Evolutionary conservation across 352 stramenopile species (phyloP), one percentile per base, ranked within the genome.

Genomic region (Phytophthora quininea): DNA sequence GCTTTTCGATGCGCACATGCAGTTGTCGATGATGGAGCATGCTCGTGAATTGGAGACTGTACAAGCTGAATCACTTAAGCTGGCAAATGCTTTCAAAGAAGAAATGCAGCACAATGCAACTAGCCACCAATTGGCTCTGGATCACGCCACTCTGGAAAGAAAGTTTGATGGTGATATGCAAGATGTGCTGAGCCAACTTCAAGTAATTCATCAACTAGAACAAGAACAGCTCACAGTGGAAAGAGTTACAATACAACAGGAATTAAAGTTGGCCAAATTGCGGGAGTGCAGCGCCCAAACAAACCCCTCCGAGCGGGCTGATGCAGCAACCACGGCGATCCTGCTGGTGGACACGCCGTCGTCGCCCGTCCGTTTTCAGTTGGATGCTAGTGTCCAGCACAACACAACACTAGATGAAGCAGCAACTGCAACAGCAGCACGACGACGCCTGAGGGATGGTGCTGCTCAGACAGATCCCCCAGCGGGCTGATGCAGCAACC

Each of bases 21-120:
- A 91, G 42, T 37, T 91, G 9, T 63, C 74, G 1, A 72, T 80
- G 57, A 85, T 93, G 70, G 83, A 91, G 51, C 79, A 89, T 19
- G 58, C 73, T 2, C 81, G 86, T 5, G 63, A 76, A 9, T 35
- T 92, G 8, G 79, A 90, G 38, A 62, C 77, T 40, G 82, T 77
- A 0, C 84, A 90, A 55, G 52, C 67, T 4, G 80, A 91, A 24
- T 80, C 80, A 0, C 64, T 91, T 19, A 74, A 65, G 1, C 59
- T 91, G 3, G 82, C 84, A 0, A 73, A 77, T 3, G 82, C 81
- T 4, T 90, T 90, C 60, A 89, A 91, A 42, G 78, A 90, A 45
- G 84, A 92, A 43, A 81, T 92, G 71, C 77, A 89, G 10, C 61
- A 72, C 1, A 86, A 74, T 46, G 40, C 75, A 7, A 47, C 74